phyloP scores from a whole-genome alignment of 2,329 filamentous ascomycete species.

The Ambrosiella xylebori region DNA sequence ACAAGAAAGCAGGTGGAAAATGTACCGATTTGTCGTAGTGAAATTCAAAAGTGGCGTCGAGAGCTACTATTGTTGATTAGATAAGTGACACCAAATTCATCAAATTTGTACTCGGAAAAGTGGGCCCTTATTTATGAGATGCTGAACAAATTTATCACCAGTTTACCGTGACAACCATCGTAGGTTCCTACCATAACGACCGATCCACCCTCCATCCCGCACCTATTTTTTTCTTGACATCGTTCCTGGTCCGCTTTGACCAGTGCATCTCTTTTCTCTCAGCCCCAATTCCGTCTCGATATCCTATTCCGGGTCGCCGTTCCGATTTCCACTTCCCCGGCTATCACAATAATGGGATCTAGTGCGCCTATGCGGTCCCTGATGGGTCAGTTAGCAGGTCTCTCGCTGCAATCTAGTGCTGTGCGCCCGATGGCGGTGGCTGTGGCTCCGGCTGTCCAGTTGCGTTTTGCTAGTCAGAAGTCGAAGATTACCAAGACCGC shows the following conservation, averaged over 20 bases:
- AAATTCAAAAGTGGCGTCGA: neutral
- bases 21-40: neutral
- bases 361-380: neutral
- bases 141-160: constrained; percentile 5
- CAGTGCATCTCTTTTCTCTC: neutral
- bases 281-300: neutral
- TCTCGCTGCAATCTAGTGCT: constrained; percentile 2
- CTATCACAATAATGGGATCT: neutral
- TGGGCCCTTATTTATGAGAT: neutral
- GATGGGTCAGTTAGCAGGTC: neutral
- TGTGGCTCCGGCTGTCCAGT: constrained; percentile 7
- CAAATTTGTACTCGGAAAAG: neutral
- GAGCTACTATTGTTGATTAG: constrained; percentile 6
- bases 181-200: neutral
- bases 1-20: too few relatives aligned
- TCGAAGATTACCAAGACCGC: constrained; percentile 11
- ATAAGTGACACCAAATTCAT: constrained; percentile 2
- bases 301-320: neutral
- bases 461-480: constrained; percentile 13
- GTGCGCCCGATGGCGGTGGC: neutral
- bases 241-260: neutral
- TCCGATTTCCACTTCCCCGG: neutral
- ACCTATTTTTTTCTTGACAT: neutral
- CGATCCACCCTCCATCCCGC: neutral
- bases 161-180: neutral